A percentile compares a stretch with the other conserved stretches of the same genome.
These are phyloP conservation scores for Macrophomina pseudophaseolina DNA, from an alignment of 2,329 filamentous ascomycete genomes.

Conservation along the genomic window DNA sequence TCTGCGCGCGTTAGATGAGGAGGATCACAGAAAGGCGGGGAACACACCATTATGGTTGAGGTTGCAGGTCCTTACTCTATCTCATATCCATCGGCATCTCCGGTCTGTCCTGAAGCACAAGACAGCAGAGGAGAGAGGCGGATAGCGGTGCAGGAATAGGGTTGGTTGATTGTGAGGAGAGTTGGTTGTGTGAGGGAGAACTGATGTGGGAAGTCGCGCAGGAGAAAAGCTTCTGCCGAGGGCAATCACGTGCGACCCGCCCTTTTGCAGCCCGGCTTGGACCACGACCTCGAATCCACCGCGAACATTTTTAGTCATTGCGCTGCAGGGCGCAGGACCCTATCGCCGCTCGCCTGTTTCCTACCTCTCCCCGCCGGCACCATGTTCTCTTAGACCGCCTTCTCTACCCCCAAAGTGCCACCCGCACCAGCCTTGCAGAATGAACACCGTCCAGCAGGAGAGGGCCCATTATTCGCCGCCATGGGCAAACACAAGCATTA, in stretches of 20 bases:
- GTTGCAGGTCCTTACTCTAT: conserved; percentile 32
- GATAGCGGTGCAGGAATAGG: background rate
- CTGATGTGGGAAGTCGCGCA: conserved; percentile 26
- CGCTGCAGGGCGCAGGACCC: conserved; percentile 20
- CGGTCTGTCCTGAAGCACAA: conserved; percentile 28
- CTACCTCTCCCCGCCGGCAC: conserved; percentile 1
- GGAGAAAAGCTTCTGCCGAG: conserved; percentile 26
- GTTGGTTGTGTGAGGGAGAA: conserved; percentile 8
- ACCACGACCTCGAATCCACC: conserved; percentile 11
- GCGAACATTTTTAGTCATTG: conserved; percentile 28
- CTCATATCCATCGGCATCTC: conserved; percentile 42
- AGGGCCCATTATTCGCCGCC: conserved; percentile 83
- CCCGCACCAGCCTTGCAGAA: conserved; percentile 4
- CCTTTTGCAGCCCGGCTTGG: conserved; percentile 5
- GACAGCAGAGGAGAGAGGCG: conserved; percentile 18
- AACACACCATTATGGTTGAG: conserved; percentile 43
- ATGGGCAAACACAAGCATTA: conserved; percentile 96
- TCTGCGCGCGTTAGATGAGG: conserved; percentile 41
- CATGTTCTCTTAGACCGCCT: conserved; percentile 16
- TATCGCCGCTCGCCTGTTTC: conserved; percentile 23
- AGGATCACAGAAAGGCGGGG: conserved; percentile 11
- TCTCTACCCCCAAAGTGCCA: background rate
- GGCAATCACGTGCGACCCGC: conserved; percentile 11
- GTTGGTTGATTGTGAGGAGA: background rate
- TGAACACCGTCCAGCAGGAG: conserved; percentile 27